Conservation (phyloP, 306 rosid species). For the Cajanus cajan region DNA sequence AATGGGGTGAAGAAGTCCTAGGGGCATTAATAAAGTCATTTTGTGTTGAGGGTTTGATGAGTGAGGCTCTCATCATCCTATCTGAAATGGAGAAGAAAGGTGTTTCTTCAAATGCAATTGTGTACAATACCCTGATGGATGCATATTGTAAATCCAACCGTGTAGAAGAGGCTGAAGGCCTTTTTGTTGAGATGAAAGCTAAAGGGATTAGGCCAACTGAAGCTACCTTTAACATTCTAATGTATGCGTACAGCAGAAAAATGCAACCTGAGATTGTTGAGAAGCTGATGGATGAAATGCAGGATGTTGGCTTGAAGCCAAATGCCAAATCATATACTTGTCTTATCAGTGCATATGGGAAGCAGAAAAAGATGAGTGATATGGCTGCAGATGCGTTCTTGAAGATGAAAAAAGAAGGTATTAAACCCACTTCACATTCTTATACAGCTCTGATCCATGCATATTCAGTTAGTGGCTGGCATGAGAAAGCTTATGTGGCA, state of each 20-base stretch:
- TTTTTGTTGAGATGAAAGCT: conserved; percentile 72
- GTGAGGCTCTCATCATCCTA: conserved; percentile 80
- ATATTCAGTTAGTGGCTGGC: conserved; percentile 80
- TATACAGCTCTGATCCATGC: conserved; percentile 91
- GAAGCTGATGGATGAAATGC: conserved; percentile 77
- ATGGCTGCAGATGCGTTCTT: conserved; percentile 86
- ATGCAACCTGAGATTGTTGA: conserved; percentile 82
- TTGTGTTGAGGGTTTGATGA: conserved; percentile 79
- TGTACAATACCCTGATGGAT: conserved; percentile 79
- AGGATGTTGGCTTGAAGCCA: conserved; percentile 71
- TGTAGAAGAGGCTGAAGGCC: conserved; percentile 90
- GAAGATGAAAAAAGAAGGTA: conserved; percentile 86
- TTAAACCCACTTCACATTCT: conserved; percentile 77
- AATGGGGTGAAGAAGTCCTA: conserved; percentile 75
- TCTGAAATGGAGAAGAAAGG: conserved; percentile 79
- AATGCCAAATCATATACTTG: conserved; percentile 81
- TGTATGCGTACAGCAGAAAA: conserved; percentile 80
- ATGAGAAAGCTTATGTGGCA: conserved; percentile 75
- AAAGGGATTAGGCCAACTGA: conserved; percentile 73
- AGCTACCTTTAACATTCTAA: conserved; percentile 69
- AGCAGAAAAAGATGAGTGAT: conserved; percentile 76
- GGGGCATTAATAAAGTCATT: conserved; percentile 80
- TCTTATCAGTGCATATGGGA: conserved; percentile 86
- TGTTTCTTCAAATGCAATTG: conserved; percentile 61
- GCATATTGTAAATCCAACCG: conserved; percentile 70